Conservation (phyloP, 768 basidiomycete species). For the Mycena alexandri region DNA sequence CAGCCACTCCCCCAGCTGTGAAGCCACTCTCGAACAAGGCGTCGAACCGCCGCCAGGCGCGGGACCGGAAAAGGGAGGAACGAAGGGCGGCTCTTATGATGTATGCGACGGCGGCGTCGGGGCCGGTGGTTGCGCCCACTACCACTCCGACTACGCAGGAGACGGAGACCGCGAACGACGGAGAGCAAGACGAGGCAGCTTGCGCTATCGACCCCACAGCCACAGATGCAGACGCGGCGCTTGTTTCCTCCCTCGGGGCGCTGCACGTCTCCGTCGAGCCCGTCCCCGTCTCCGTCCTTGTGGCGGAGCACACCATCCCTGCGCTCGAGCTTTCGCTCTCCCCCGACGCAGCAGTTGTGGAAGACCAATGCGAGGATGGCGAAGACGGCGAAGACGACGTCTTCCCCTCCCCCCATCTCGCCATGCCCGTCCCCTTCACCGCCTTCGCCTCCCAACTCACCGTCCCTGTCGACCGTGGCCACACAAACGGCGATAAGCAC, state of each 20-base stretch:
- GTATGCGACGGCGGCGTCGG: slow-evolving; percentile 40
- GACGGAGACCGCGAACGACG: too few species aligned
- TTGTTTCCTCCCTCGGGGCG: slow-evolving; percentile 49
- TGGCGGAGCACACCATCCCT: slow-evolving; percentile 22
- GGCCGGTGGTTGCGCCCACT: too few species aligned
- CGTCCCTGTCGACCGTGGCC: slow-evolving; percentile 23
- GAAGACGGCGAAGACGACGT: slow-evolving; percentile 53
- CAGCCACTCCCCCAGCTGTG: too few species aligned
- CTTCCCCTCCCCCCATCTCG: slow-evolving; percentile 49
- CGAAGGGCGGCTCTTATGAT: slow-evolving; percentile 53
- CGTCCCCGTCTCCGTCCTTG: neutral
- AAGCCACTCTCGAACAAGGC: slow-evolving; percentile 43
- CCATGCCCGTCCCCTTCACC: slow-evolving; percentile 44
- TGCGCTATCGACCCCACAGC: neutral
- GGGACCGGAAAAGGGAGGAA: slow-evolving; percentile 67
- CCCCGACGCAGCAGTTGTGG: slow-evolving; percentile 28
- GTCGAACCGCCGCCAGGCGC: slow-evolving; percentile 55
- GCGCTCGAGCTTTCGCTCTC: slow-evolving; percentile 32
- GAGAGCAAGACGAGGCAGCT: slow-evolving; percentile 1
- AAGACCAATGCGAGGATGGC: neutral
- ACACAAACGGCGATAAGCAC: too few species aligned
- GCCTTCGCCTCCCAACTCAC: slow-evolving; percentile 36
- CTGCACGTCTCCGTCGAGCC: slow-evolving; percentile 49
- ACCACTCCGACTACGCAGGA: too few species aligned
- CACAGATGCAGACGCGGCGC: slow-evolving; percentile 38